A percentile compares a stretch with the other conserved stretches of the same genome.
Evolutionary conservation across 139 green algal genomes (phyloP).

Genomic region (Chlamydomonas eustigma): DNA sequence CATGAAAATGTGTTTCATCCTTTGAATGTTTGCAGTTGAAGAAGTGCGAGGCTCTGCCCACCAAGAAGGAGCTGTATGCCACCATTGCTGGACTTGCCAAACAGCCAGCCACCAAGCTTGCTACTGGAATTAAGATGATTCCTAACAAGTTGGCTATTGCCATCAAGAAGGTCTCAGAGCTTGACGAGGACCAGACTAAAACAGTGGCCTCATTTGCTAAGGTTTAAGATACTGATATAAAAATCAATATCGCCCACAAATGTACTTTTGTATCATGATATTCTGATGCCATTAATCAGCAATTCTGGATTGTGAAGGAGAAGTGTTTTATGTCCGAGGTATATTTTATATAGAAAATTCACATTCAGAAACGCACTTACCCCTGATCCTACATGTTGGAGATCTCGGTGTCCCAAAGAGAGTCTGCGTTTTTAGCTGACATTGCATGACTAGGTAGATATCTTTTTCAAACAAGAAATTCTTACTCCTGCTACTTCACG

Average conservation of each 20-base stretch:
- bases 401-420: too few relatives aligned
- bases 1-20: not conserved
- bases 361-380: too few relatives aligned
- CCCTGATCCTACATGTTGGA: too few relatives aligned
- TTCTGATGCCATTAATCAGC: too few relatives aligned
- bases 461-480: too few relatives aligned
- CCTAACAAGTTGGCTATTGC: constrained; percentile 40
- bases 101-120: constrained; percentile 72
- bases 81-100: constrained; percentile 79
- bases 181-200: constrained; percentile 47
- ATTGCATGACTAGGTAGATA: too few relatives aligned
- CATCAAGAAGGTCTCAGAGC: constrained; percentile 41
- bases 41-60: constrained; percentile 81
- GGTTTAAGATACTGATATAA: constrained; percentile 13
- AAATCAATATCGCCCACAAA: not conserved
- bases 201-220: constrained; percentile 27
- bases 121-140: constrained; percentile 41
- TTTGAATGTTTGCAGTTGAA: constrained; percentile 50
- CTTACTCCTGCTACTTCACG: too few relatives aligned
- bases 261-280: not conserved
- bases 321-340: too few relatives aligned
- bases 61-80: constrained; percentile 77
- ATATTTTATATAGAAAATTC: too few relatives aligned
- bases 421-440: too few relatives aligned
- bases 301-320: too few relatives aligned